Evolutionary conservation across 108 stramenopile species (phyloP).

Genomic region (Pseudonitzschia pungens): DNA sequence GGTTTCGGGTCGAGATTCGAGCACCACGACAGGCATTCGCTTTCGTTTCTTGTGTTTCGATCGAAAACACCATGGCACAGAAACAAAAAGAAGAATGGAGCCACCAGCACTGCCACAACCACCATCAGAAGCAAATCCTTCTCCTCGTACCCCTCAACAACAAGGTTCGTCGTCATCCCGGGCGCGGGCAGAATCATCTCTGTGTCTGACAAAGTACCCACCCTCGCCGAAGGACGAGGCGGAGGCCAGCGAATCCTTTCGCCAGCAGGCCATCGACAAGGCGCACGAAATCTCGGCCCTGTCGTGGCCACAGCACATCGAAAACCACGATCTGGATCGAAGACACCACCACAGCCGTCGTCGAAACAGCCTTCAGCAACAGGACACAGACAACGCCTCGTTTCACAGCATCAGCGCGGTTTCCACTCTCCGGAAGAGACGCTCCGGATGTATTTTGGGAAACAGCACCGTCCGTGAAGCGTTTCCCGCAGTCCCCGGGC

Average conservation of each 20-base stretch:
- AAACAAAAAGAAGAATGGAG: no score
- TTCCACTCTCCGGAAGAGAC: background rate
- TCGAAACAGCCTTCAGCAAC: background rate
- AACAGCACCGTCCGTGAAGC: no score
- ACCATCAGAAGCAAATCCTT: no score
- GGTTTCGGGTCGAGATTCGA: no score
- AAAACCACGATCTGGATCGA: background rate
- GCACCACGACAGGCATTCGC: no score
- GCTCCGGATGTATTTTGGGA: background rate
- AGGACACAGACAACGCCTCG: background rate
- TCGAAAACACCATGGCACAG: no score
- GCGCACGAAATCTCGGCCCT: constrained; percentile 4
- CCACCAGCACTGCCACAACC: no score
- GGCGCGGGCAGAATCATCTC: background rate
- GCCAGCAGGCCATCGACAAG: constrained; percentile 3
- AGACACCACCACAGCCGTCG: no score
- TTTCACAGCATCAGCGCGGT: background rate
- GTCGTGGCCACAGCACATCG: constrained; percentile 1
- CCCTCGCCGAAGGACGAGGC: background rate
- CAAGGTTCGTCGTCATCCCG: no score
- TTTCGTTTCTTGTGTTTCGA: no score
- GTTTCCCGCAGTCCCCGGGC: no score
- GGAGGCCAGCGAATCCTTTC: background rate
- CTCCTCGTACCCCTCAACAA: no score
- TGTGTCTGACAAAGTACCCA: background rate